phyloP scores from a whole-genome alignment of 805 yeast species.

The Cyberlindnera americana region DNA sequence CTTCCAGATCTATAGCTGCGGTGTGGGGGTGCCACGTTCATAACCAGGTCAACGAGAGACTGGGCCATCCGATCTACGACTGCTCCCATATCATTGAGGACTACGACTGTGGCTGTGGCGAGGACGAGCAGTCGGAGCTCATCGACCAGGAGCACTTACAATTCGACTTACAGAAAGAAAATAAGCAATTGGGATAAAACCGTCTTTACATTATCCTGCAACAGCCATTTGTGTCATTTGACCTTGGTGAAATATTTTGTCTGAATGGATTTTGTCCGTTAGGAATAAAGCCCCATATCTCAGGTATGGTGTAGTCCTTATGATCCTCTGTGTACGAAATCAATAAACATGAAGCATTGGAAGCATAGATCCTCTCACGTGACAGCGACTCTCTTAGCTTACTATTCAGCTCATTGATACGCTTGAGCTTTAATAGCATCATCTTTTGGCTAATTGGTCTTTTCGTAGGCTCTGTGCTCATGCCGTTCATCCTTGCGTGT shows the following conservation, averaged over 20 bases:
- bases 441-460: conserved; percentile 33
- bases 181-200: conserved; percentile 41
- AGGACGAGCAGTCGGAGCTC: conserved; percentile 39
- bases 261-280: conserved; percentile 39
- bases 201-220: conserved; percentile 34
- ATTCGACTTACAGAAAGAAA: conserved; percentile 46
- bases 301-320: conserved; percentile 37
- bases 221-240: conserved; percentile 19
- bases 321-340: conserved; percentile 34
- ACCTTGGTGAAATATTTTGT: conserved; percentile 11
- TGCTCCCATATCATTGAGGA: conserved; percentile 83
- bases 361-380: conserved; percentile 59
- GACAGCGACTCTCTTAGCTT: conserved; percentile 49
- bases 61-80: conserved; percentile 72
- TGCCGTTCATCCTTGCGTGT: too few relatives aligned
- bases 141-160: conserved; percentile 42
- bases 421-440: conserved; percentile 52
- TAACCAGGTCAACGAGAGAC: conserved; percentile 74
- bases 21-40: conserved; percentile 96
- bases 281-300: conserved; percentile 37
- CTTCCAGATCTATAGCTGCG: conserved; percentile 75
- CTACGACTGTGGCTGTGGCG: conserved; percentile 97
- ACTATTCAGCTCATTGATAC: conserved; percentile 54
- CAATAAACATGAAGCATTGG: conserved; percentile 53
- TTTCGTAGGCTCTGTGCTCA: too few relatives aligned